Conservation (phyloP, 1,284 basidiomycete genomes). For the Hypsizygus ulmarius region DNA sequence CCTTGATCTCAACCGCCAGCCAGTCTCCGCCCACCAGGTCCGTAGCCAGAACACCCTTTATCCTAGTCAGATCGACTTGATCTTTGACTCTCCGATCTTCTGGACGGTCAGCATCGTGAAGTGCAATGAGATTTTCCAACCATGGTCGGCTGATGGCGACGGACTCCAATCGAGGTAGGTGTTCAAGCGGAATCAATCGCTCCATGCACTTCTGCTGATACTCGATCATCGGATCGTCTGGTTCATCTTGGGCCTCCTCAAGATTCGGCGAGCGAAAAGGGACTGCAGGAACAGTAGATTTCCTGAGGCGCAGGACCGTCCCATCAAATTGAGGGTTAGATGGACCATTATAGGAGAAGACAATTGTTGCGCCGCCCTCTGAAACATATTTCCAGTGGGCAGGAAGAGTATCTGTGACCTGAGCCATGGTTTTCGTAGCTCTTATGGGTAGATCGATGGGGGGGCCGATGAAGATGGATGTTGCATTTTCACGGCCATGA, state of each 20-base stretch:
- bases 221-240: constrained; percentile 57
- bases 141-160: constrained; percentile 59
- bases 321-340: constrained; percentile 48
- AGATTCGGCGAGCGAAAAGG: constrained; percentile 10
- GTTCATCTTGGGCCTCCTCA: constrained; percentile 32
- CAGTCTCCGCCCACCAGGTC: constrained; percentile 65
- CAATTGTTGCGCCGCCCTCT: constrained; percentile 87
- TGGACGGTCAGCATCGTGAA: constrained; percentile 54
- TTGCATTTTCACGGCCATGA: too few species aligned
- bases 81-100: constrained; percentile 50
- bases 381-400: constrained; percentile 80
- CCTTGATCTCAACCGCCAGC: constrained; percentile 87
- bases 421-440: constrained; percentile 16
- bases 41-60: constrained; percentile 66
- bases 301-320: constrained; percentile 74
- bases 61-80: constrained; percentile 53
- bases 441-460: neutral
- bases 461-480: neutral
- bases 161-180: constrained; percentile 55
- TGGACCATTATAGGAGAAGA: constrained; percentile 76
- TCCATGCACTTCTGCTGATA: constrained; percentile 63
- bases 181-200: constrained; percentile 53
- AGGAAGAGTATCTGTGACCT: constrained; percentile 42
- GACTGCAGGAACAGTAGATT: constrained; percentile 33
- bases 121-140: constrained; percentile 51